These are phyloP conservation scores for Infundibulicybe gibba DNA, from an alignment of 768 basidiomycete species.

Conservation along the genomic window DNA sequence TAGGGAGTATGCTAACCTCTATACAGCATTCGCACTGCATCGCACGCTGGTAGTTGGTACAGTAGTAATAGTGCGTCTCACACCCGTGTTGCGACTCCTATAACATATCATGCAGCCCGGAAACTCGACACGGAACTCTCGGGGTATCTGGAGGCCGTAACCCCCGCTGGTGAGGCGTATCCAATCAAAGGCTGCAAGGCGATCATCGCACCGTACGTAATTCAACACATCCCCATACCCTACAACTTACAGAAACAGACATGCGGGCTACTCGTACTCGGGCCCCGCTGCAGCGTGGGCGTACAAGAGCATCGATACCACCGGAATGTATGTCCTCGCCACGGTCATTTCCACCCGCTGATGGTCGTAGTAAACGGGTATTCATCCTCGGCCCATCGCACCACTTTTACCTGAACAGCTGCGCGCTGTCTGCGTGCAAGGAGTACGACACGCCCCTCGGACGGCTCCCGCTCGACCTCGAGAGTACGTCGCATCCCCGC, in stretches of 20 bases:
- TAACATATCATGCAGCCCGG: constrained; percentile 35
- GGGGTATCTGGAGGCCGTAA: constrained; percentile 58
- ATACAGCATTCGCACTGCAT: constrained; percentile 45
- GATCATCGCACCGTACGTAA: constrained; percentile 92
- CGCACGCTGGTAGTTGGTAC: constrained; percentile 94
- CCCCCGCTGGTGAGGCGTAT: constrained; percentile 36
- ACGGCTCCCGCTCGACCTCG: constrained; percentile 69
- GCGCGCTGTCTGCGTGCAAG: constrained; percentile 78
- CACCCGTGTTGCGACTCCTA: constrained; percentile 1
- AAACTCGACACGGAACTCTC: constrained; percentile 61
- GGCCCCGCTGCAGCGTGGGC: constrained; percentile 96
- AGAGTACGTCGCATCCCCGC: constrained; percentile 49
- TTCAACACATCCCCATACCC: constrained; percentile 1
- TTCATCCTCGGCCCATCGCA: constrained; percentile 97
- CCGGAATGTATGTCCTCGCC: constrained; percentile 60
- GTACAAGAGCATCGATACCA: constrained; percentile 82
- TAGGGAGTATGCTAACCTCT: background rate
- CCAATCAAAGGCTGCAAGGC: constrained; percentile 74
- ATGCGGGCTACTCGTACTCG: constrained; percentile 95
- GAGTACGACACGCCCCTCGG: constrained; percentile 87
- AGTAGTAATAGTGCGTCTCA: constrained; percentile 51
- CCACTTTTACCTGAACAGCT: constrained; percentile 82
- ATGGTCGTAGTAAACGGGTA: constrained; percentile 68
- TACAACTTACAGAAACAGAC: constrained; percentile 42
- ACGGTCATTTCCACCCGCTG: constrained; percentile 2